These are phyloP conservation scores for Cynara cardunculus DNA, from an alignment of 129 eudicot genomes.

Conservation along the genomic window DNA sequence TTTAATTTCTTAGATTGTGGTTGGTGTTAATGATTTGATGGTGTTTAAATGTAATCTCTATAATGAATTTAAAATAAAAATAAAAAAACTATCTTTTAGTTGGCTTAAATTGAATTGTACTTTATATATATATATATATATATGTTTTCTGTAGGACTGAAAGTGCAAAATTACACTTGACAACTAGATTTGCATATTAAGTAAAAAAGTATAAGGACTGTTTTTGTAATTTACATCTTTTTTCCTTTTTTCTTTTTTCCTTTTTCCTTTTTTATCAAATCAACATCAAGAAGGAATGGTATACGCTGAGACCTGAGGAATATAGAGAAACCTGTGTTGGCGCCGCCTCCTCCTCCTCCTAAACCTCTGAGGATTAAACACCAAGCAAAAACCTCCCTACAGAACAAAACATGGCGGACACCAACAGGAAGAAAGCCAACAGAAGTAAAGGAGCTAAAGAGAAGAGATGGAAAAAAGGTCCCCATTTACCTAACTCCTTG, in stretches of 20 bases:
- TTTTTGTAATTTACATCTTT: not conserved
- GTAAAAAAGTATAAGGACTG: conserved; percentile 4
- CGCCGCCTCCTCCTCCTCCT: conserved; percentile 9
- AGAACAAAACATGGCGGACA: conserved; percentile 45
- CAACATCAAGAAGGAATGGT: not conserved
- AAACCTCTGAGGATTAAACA: no score
- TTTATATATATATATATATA: no score
- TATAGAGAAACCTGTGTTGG: not conserved
- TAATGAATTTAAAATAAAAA: not conserved
- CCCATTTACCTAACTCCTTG: conserved; percentile 65
- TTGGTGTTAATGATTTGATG: no score
- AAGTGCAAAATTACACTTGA: not conserved
- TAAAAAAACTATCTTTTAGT: no score
- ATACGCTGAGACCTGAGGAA: not conserved
- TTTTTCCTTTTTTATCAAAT: not conserved
- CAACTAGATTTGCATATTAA: not conserved
- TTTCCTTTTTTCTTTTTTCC: no score
- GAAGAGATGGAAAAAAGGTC: conserved; percentile 49
- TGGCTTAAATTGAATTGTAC: no score
- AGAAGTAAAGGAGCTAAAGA: conserved; percentile 18
- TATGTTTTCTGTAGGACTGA: not conserved
- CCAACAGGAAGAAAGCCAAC: conserved; percentile 32
- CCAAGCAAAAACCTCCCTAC: not conserved
- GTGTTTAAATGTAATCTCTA: no score
- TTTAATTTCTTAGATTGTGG: no score